These are phyloP conservation scores for Metschnikowia hibisci DNA, from an alignment of 805 yeast species.

Conservation along the genomic window DNA sequence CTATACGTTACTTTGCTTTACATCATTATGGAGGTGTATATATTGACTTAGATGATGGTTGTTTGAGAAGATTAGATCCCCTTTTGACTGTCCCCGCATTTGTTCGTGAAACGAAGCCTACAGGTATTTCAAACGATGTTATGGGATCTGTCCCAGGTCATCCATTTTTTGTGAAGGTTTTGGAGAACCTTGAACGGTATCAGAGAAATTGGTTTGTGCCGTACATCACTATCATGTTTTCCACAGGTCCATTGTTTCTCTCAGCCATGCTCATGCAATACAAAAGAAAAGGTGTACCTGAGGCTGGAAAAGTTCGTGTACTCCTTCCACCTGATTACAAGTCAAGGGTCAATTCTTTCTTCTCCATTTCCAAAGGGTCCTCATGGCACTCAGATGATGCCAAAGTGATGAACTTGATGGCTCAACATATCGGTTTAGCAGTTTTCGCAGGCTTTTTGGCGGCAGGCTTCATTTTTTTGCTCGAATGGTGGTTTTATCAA, in stretches of 20 bases:
- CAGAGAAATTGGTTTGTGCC: constrained; percentile 75
- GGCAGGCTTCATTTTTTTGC: constrained; percentile 38
- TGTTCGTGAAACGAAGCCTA: constrained; percentile 81
- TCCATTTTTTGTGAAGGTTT: constrained; percentile 73
- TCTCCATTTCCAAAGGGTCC: constrained; percentile 74
- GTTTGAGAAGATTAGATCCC: constrained; percentile 75
- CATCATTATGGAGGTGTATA: constrained; percentile 86
- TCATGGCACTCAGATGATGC: constrained; percentile 95
- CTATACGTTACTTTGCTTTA: constrained; percentile 80
- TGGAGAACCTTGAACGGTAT: constrained; percentile 59
- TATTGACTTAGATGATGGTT: constrained; percentile 87
- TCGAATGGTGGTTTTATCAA: constrained; percentile 40
- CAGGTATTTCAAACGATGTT: constrained; percentile 89
- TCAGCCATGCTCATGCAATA: constrained; percentile 86
- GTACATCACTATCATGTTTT: constrained; percentile 85
- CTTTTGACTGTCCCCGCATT: constrained; percentile 78
- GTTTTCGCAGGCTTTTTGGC: constrained; percentile 66
- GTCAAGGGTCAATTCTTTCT: constrained; percentile 56
- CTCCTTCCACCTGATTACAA: constrained; percentile 73
- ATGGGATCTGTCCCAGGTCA: constrained; percentile 88
- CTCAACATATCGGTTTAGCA: constrained; percentile 68
- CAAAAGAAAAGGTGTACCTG: constrained; percentile 73
- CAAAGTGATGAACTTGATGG: constrained; percentile 65
- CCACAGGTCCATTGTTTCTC: constrained; percentile 87
- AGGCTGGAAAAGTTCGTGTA: constrained; percentile 61